Percentiles rank a stretch among this genome's conserved stretches.
Evolutionary conservation across 2,329 filamentous ascomycete genomes (phyloP).

Genomic region (Onygenales sp.): DNA sequence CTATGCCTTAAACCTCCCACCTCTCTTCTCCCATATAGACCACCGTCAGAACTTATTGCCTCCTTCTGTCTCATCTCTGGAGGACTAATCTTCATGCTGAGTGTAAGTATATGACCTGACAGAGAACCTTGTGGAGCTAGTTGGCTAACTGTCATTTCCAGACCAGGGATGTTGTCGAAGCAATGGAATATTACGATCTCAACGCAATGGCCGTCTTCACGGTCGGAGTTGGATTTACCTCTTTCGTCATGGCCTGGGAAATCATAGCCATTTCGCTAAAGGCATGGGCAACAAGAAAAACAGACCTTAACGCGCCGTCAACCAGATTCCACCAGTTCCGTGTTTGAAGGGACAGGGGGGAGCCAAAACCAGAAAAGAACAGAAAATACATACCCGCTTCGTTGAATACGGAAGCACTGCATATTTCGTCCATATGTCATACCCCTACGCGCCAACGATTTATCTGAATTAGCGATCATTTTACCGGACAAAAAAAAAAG

Average conservation of each 20-base stretch:
- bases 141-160: conserved; percentile 24
- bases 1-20: conserved; percentile 71
- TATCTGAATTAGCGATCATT: too few species aligned
- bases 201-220: conserved; percentile 94
- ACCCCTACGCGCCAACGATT: too few species aligned
- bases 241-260: conserved; percentile 76
- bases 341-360: not conserved
- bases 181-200: conserved; percentile 67
- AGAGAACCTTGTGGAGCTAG: not conserved
- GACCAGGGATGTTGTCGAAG: conserved; percentile 64
- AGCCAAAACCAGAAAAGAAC: not conserved
- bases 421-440: too few species aligned
- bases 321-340: not conserved
- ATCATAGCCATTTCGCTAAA: conserved; percentile 72
- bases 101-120: conserved; percentile 46
- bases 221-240: conserved; percentile 72
- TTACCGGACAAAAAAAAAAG: not conserved
- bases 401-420: too few species aligned
- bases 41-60: conserved; percentile 80
- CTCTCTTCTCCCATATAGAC: conserved; percentile 70
- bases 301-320: conserved; percentile 19
- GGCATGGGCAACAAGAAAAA: conserved; percentile 62
- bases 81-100: conserved; percentile 86
- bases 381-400: too few species aligned
- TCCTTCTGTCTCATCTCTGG: conserved; percentile 81